A percentile compares a stretch with the other conserved stretches of the same genome.
phyloP scores from a whole-genome alignment of 805 yeast genomes.

The Pichia rugopelliculosa region DNA sequence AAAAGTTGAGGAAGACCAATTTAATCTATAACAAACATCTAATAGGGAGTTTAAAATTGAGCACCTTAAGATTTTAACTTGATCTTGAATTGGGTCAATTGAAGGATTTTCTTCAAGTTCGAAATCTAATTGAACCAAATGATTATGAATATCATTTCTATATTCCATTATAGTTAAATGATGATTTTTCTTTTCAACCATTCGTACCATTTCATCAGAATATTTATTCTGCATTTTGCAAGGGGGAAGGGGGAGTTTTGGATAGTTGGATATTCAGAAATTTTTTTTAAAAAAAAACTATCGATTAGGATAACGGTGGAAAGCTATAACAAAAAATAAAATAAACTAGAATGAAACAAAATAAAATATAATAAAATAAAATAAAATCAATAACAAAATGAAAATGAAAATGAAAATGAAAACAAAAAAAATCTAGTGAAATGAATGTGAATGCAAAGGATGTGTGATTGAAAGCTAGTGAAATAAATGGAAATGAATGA shows the following conservation, averaged over 20 bases:
- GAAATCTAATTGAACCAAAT: conserved; percentile 21
- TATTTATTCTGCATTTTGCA: conserved; percentile 1
- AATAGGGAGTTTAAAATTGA: conserved; percentile 27
- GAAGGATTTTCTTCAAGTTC: conserved; percentile 26
- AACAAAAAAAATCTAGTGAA: neutral
- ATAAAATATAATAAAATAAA: too few relatives aligned
- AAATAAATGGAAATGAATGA: neutral
- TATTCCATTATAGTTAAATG: conserved; percentile 23
- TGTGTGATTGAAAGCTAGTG: neutral
- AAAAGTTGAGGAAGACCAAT: conserved; percentile 30
- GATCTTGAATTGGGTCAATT: conserved; percentile 17
- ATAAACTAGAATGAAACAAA: too few relatives aligned
- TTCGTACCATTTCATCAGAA: conserved; percentile 7
- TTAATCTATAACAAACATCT: conserved; percentile 24
- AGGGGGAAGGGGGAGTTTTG: too few relatives aligned
- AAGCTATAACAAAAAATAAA: neutral
- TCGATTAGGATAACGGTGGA: neutral
- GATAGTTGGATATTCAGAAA: too few relatives aligned
- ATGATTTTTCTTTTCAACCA: conserved; percentile 25
- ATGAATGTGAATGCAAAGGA: neutral
- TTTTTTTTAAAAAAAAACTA: neutral
- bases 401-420: too few relatives aligned
- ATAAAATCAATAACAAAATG: too few relatives aligned
- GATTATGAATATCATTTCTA: conserved; percentile 22
- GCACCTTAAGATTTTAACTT: conserved; percentile 12